Conservation (phyloP, 2,329 filamentous ascomycete species). For the Elsinoe necatrix region DNA sequence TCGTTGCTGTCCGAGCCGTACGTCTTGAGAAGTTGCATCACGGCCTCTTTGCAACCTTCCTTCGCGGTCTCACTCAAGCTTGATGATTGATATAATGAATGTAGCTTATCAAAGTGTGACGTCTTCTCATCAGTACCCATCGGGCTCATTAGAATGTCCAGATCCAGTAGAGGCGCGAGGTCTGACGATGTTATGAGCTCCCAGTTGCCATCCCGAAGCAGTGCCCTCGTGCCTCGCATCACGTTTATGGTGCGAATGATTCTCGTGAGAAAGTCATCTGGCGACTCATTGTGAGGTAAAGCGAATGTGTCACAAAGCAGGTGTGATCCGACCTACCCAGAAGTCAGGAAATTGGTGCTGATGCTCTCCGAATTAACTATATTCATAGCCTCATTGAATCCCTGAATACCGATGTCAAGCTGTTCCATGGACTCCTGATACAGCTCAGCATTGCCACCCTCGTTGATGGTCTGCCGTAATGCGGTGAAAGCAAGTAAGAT, state of each 20-base stretch:
- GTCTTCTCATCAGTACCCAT: neutral
- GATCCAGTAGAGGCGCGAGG: neutral
- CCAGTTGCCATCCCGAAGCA: neutral
- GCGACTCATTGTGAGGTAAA: neutral
- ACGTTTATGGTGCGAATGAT: slow-evolving; percentile 1
- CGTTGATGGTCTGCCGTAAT: neutral
- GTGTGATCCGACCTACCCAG: neutral
- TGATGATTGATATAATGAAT: neutral
- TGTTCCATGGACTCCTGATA: neutral
- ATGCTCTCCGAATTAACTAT: neutral
- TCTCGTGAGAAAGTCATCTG: neutral
- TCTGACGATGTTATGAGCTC: neutral
- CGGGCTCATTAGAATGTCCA: neutral
- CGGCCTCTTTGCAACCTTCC: neutral
- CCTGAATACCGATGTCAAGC: neutral
- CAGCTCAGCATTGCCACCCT: neutral
- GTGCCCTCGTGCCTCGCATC: neutral
- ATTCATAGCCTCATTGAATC: neutral
- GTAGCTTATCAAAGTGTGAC: neutral
- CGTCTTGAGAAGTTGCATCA: neutral
- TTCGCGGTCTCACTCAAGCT: neutral
- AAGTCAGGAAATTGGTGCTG: neutral
- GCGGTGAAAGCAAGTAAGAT: neutral
- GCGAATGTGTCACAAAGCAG: slow-evolving; percentile 3
- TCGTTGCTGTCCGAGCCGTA: neutral